phyloP scores from a whole-genome alignment of 345 rosid genomes.

The Bruguiera gymnorhiza region DNA sequence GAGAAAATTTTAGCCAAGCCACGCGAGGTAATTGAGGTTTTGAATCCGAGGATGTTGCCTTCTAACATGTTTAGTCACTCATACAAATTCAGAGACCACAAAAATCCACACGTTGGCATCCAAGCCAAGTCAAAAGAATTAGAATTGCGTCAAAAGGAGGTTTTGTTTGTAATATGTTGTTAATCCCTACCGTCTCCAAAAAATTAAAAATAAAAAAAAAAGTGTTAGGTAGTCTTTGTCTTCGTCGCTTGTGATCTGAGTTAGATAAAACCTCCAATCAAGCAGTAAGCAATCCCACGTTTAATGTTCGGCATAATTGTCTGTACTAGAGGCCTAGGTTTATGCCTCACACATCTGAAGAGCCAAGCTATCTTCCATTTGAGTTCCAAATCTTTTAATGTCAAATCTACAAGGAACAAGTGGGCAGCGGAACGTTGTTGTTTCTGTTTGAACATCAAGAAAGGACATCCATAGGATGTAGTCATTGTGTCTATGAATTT shows the following conservation, averaged over 20 bases:
- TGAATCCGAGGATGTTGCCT: neutral
- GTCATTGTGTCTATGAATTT: too few species aligned
- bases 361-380: neutral
- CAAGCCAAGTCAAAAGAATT: conserved; percentile 4
- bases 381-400: neutral
- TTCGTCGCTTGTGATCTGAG: neutral
- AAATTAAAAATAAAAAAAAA: too few species aligned
- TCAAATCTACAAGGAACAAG: neutral
- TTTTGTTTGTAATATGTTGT: conserved; percentile 1
- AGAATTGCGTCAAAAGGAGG: conserved; percentile 12
- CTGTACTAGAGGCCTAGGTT: neutral
- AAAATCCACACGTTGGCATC: neutral
- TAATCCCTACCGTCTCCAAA: neutral
- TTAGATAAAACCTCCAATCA: neutral
- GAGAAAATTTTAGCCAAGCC: neutral
- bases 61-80: neutral
- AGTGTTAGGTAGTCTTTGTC: neutral
- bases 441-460: too few species aligned
- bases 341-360: too few species aligned
- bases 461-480: too few species aligned
- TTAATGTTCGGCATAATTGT: neutral
- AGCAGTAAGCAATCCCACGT: neutral
- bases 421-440: too few species aligned
- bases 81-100: neutral
- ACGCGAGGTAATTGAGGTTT: too few species aligned